A percentile compares a stretch with the other conserved stretches of the same genome.
Evolutionary conservation across 2,329 filamentous ascomycete genomes (phyloP).

Genomic region (Aspergillus pseudoglaucus): DNA sequence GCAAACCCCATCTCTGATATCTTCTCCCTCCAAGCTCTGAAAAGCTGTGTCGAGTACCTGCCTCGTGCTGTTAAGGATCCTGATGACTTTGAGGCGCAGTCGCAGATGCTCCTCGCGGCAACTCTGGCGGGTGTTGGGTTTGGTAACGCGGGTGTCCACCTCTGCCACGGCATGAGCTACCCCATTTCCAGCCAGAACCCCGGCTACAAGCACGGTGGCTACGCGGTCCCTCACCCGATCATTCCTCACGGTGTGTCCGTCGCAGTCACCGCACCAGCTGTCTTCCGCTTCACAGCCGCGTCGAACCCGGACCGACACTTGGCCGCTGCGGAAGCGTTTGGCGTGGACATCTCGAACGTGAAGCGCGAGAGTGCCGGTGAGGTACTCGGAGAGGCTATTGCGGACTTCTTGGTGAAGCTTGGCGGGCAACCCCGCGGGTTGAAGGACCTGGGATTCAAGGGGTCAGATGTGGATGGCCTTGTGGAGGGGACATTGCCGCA

Average conservation of each 20-base stretch:
- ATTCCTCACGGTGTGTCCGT: constrained; percentile 96
- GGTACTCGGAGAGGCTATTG: constrained; percentile 74
- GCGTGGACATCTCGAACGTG: constrained; percentile 79
- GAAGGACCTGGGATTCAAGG: constrained; percentile 72
- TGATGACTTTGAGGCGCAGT: constrained; percentile 87
- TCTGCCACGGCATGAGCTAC: constrained; percentile 90
- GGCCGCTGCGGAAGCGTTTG: constrained; percentile 81
- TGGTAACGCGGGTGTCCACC: constrained; percentile 92
- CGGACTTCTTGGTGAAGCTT: constrained; percentile 70
- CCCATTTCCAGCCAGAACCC: constrained; percentile 95
- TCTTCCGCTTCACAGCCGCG: constrained; percentile 86
- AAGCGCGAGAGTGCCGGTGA: constrained; percentile 86
- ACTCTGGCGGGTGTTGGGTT: constrained; percentile 94
- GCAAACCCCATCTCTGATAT: constrained; percentile 97
- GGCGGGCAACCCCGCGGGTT: constrained; percentile 88
- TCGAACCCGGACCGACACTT: constrained; percentile 91
- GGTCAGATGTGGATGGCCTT: constrained; percentile 68
- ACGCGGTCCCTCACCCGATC: constrained; percentile 66
- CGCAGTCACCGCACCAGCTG: constrained; percentile 84
- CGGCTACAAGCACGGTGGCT: constrained; percentile 82
- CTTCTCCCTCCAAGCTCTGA: constrained; percentile 82
- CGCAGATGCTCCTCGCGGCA: constrained; percentile 89
- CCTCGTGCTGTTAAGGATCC: constrained; percentile 81
- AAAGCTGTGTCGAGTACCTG: constrained; percentile 82
- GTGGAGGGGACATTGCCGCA: constrained; percentile 96